These are phyloP conservation scores for Mytilinidion resinicola DNA, from an alignment of 495 filamentous ascomycete genomes.

Conservation along the genomic window DNA sequence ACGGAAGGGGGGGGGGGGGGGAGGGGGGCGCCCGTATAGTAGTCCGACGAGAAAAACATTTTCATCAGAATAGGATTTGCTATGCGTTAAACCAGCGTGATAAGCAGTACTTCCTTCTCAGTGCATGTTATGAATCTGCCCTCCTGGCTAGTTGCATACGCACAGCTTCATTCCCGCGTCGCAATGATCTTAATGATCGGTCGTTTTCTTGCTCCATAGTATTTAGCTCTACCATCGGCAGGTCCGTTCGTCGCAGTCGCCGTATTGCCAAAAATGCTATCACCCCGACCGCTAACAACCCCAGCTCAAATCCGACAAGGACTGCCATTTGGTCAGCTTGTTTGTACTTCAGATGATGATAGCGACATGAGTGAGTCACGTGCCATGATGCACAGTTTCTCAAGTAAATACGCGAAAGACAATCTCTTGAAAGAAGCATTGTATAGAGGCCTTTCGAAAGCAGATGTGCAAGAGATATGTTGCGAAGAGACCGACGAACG, in stretches of 20 bases:
- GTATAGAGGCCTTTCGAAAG: neutral
- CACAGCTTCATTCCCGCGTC: neutral
- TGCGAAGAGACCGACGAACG: neutral
- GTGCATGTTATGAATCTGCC: no score
- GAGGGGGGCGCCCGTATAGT: no score
- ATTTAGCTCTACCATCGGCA: neutral
- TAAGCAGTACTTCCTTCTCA: no score
- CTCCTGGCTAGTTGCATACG: neutral
- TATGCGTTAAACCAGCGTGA: no score
- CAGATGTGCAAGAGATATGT: neutral
- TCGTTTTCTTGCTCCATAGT: neutral
- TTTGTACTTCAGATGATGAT: neutral
- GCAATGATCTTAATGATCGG: neutral
- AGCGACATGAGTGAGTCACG: neutral
- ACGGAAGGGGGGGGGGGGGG: no score
- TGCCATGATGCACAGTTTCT: neutral
- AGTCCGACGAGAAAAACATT: no score
- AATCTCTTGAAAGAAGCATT: neutral
- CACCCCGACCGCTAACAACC: neutral
- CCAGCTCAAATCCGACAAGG: neutral
- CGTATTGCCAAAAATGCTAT: neutral
- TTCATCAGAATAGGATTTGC: no score
- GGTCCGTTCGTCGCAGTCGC: neutral
- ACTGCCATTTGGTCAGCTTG: neutral
- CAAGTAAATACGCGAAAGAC: neutral